Base-by-base conservation (phyloP, 306 rosid species). In the Trifolium dubium region DNA sequence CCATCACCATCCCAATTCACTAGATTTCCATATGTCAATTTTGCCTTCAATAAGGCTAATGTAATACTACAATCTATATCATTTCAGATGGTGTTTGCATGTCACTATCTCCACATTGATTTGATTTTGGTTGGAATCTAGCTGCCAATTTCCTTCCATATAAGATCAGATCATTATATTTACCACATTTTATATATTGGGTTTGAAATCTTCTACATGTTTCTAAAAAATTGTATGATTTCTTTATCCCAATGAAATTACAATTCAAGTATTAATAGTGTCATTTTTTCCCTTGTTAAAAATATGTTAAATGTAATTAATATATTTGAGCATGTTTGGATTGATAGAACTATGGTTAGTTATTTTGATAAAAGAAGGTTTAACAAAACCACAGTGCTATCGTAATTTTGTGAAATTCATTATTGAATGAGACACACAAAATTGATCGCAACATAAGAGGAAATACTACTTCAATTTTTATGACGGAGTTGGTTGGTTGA, bases 1-100 rank as follows among this genome's bases (percentile, higher is more conserved):
- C 77, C 80, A 75, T 80, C 84, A 44, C 74, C 70, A 70, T 81
- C 74, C 12, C 81, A 70, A 70, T 64, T 69, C 65, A 44, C 68
- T 23, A 23, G 23, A 23, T 23, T 23, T 23, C 23, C 23, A 23
- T 23, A 23, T 58, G 19, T 60, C 58, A 41, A 47, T 23, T 69
- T 9, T 69, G 10, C 30, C 51, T 71, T 64, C 69, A 71, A 63
- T 41, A 15, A 69, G 43, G 14, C 59, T 73, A 59, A 35, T 58
- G 58, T 28, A 17, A 14, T 19, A 53, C n/a, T n/a, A n/a, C n/a
- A n/a, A 12, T 72, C 63, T 61, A 4, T 4, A 23, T 55, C 3
- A 62, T 62, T 63, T 53, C 28, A n/a, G 55, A 19, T 59, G 63
- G 28, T 67, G 39, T 49, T 50, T 67, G 60, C 34, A 23, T 41